Base-by-base conservation (phyloP, 176 grass and related monocot species). In the Lolium rigidum region DNA sequence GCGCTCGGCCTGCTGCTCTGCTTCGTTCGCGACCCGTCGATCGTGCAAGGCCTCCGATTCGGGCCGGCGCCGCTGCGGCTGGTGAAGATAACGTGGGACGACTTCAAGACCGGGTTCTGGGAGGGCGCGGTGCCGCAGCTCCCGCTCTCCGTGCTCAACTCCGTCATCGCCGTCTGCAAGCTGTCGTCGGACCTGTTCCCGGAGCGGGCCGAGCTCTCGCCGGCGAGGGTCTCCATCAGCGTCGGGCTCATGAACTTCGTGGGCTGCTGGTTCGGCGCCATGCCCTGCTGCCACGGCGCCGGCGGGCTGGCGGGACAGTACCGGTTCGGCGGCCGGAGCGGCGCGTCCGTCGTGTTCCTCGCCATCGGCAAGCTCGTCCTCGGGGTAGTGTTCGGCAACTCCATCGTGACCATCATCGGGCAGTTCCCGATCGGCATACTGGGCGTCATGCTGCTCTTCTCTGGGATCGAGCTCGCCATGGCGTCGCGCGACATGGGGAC, bases 231-330 rank as follows among this genome's bases (percentile, higher is more conserved):
- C 14, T 98, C 95, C 17, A 70, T 95, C 15, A 98, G 93, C 88
- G 91, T 98, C 0, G 95, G 95, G 37, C 38, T 90, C 31, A 95
- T 98, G 95, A 95, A 98, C 50, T 60, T 98, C 55, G 84, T 98
- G 5, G 95, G 95, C 1, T 98, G 95, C 87, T 98, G 93, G 95
- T 98, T 98, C 73, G 95, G 95, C 64, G 95, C 95, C 87, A 93
- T 98, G 93, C 95, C 93, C 24, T 94, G 94, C 76, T 98, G 93
- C 76, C 95, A 95, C 66, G 95, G 95, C 74, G 91, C 93, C 0
- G 95, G 93, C 46, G 91, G 95, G 26, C 85, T 98, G 35, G 95
- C 95, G 0, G 93, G 95, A 18, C 95, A 95, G 91, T 95, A 98
- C 87, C 63, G 89, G 15, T 98, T 98, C 83, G 95, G 95, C 39